Conservation (phyloP, 2,329 filamentous ascomycete species). For the Colletotrichum eleusines region DNA sequence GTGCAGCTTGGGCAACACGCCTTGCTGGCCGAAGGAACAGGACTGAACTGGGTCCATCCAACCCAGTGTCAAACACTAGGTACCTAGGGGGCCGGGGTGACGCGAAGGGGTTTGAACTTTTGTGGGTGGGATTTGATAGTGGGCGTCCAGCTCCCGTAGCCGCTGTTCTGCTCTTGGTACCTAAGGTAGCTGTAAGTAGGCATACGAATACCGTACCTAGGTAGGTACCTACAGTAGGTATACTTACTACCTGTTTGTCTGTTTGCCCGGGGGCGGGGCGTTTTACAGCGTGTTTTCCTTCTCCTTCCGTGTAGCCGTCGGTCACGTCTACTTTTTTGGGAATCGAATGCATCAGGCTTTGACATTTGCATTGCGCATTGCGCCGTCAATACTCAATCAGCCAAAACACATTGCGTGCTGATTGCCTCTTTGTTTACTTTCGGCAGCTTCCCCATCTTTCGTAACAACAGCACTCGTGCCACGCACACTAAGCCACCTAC, state of each 20-base stretch:
- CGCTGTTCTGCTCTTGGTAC: slow-evolving; percentile 22
- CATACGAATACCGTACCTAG: background rate
- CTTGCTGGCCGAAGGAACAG: slow-evolving; percentile 13
- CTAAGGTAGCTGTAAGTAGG: slow-evolving; percentile 4
- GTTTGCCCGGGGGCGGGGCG: too few relatives aligned
- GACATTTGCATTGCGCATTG: slow-evolving; percentile 24
- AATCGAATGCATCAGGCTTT: background rate
- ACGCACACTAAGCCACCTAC: background rate
- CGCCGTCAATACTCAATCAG: slow-evolving; percentile 20
- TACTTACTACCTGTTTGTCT: background rate
- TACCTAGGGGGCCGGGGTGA: background rate
- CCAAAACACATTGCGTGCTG: background rate
- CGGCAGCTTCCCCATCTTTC: background rate
- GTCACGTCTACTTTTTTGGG: background rate
- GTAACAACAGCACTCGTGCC: background rate
- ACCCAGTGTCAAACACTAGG: slow-evolving; percentile 18
- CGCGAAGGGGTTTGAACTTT: slow-evolving; percentile 31
- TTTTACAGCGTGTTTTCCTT: background rate
- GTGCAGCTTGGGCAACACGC: background rate
- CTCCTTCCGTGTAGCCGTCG: background rate
- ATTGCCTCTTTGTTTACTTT: slow-evolving; percentile 10
- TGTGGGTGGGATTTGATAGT: slow-evolving; percentile 15
- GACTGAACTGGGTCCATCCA: slow-evolving; percentile 24
- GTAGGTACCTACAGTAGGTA: background rate
- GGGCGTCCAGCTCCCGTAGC: slow-evolving; percentile 12